A percentile compares a stretch with the other conserved stretches of the same genome.
These are phyloP conservation scores for Alternaria conjuncta DNA, from an alignment of 2,329 filamentous ascomycete species.

Conservation along the genomic window DNA sequence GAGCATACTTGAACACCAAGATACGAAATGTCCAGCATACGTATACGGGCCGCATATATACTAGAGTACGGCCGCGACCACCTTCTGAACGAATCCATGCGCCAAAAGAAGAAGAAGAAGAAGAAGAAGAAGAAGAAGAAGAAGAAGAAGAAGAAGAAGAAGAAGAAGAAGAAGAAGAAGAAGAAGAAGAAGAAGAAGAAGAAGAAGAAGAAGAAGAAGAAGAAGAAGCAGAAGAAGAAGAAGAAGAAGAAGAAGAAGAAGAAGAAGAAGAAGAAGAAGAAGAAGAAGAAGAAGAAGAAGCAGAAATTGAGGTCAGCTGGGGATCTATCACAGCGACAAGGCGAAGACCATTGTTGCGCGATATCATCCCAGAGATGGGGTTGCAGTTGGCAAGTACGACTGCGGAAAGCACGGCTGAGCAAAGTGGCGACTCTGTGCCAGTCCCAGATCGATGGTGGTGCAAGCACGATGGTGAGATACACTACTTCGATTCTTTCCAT, in stretches of 20 bases:
- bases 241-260: not conserved
- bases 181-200: not conserved
- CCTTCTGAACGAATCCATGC: fast-evolving
- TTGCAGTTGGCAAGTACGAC: not conserved
- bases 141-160: not conserved
- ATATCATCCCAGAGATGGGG: not conserved
- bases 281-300: not conserved
- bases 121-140: not conserved
- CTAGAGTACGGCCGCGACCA: fast-evolving
- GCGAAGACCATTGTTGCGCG: not conserved
- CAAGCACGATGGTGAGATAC: not conserved
- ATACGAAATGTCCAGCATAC: not conserved
- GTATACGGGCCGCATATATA: not conserved
- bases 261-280: not conserved
- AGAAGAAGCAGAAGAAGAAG: not conserved
- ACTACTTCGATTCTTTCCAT: too few relatives aligned
- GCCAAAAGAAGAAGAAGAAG: not conserved
- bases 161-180: not conserved
- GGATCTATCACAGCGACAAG: not conserved
- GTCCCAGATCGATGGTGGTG: not conserved
- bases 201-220: not conserved
- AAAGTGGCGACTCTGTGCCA: fast-evolving
- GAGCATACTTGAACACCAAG: not conserved
- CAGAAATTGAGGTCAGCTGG: not conserved
- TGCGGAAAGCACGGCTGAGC: not conserved